Evolutionary conservation across 2,329 filamentous ascomycete species (phyloP).

Genomic region (Orbilia quercus): DNA sequence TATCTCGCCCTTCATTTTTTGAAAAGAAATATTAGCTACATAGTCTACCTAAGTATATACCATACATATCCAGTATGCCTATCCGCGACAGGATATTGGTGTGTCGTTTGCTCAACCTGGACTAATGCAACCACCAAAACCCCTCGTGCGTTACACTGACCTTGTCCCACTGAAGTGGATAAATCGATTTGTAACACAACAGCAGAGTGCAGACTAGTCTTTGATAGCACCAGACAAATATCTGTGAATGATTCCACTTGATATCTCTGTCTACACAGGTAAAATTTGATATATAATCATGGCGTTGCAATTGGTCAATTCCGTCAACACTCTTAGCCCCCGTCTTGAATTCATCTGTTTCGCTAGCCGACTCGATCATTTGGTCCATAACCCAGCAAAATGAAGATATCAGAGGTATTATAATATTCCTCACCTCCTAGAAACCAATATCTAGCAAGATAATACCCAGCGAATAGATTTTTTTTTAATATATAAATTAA

Average conservation of each 20-base stretch:
- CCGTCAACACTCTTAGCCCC: background rate
- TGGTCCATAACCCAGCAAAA: conserved; percentile 3
- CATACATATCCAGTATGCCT: background rate
- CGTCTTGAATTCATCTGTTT: conserved; percentile 4
- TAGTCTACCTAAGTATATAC: too few species aligned
- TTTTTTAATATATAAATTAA: too few species aligned
- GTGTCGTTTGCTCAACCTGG: too few species aligned
- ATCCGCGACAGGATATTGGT: too few species aligned
- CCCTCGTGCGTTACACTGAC: background rate
- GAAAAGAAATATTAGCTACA: background rate
- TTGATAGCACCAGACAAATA: background rate
- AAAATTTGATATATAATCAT: conserved; percentile 10
- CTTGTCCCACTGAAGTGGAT: background rate
- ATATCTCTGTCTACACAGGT: background rate
- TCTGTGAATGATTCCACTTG: conserved; percentile 8
- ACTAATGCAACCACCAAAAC: background rate
- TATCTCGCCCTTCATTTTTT: background rate
- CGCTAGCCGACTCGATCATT: background rate
- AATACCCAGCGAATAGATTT: too few species aligned
- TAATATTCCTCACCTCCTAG: too few species aligned
- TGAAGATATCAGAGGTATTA: conserved; percentile 53
- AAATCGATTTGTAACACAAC: conserved; percentile 2
- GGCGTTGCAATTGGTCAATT: conserved; percentile 27
- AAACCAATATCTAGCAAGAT: too few species aligned
- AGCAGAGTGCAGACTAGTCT: background rate